Conservation (phyloP, 331 rosid genomes). For the Quercus phellos region DNA sequence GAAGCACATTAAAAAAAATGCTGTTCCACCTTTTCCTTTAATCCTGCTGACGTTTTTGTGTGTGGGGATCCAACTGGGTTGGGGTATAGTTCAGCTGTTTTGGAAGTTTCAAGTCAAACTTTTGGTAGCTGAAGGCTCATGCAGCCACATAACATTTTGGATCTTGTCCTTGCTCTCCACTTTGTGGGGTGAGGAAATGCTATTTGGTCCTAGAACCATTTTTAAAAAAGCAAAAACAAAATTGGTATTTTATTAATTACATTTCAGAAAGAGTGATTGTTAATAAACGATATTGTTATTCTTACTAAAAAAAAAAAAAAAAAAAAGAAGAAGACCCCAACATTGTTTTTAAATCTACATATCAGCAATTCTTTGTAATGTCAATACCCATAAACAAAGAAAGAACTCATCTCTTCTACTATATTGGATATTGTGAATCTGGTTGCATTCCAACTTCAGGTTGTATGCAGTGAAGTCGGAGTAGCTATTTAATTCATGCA, state of each 20-base stretch:
- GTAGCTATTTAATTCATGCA: neutral
- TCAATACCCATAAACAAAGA: neutral
- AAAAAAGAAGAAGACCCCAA: too few relatives aligned
- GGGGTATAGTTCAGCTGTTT: neutral
- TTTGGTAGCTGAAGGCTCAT: neutral
- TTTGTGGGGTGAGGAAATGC: neutral
- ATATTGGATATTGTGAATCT: conserved; percentile 5
- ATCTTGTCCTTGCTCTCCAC: neutral
- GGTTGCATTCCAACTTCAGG: conserved; percentile 5
- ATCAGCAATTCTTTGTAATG: neutral
- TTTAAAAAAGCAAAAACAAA: too few relatives aligned
- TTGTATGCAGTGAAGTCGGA: neutral
- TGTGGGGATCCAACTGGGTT: neutral
- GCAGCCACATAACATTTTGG: neutral
- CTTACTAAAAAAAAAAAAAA: too few relatives aligned
- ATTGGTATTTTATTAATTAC: neutral
- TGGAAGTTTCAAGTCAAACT: neutral
- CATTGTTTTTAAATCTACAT: neutral
- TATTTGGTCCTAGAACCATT: neutral
- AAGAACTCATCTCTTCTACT: neutral
- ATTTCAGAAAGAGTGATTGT: neutral
- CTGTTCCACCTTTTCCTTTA: neutral
- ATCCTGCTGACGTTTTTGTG: neutral
- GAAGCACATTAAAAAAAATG: neutral
- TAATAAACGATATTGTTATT: neutral